A percentile compares a stretch with the other conserved stretches of the same genome.
phyloP scores from a whole-genome alignment of 495 filamentous ascomycete genomes.

The Penicillium goetzii region DNA sequence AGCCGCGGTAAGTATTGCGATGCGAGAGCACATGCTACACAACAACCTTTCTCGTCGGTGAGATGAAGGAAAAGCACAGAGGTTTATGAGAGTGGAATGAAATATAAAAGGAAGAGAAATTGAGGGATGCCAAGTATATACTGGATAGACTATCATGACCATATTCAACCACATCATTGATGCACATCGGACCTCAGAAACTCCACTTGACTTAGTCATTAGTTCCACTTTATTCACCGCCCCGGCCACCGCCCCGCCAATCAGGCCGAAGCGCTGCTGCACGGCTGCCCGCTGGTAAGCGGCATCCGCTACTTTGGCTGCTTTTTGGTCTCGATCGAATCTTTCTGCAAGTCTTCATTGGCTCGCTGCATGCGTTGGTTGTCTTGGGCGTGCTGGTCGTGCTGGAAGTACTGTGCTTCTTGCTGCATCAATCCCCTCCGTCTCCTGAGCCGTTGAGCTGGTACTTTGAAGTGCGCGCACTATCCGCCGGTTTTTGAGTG shows the following conservation, averaged over 20 bases:
- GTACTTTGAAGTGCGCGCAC: neutral
- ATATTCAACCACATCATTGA: neutral
- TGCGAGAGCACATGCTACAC: constrained; percentile 81
- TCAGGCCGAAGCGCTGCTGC: constrained; percentile 12
- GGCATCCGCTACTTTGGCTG: constrained; percentile 1
- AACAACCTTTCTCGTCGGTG: constrained; percentile 64
- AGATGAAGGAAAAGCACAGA: neutral
- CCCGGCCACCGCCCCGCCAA: constrained; percentile 14
- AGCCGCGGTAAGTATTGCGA: constrained; percentile 62
- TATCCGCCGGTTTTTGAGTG: constrained; percentile 9
- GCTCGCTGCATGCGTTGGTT: neutral
- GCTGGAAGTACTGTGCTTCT: neutral
- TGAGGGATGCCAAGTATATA: neutral
- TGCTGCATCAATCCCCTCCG: neutral
- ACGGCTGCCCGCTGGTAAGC: constrained; percentile 16
- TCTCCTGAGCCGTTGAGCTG: neutral
- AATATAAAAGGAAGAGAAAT: neutral
- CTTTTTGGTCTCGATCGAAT: constrained; percentile 4
- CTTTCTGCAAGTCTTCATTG: constrained; percentile 12
- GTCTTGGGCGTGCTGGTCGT: neutral
- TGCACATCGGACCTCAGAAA: neutral
- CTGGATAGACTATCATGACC: neutral
- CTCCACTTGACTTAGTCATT: constrained; percentile 8
- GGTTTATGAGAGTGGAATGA: neutral
- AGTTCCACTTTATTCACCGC: constrained; percentile 19